Percentiles rank a stretch among this genome's conserved stretches.
Conservation (phyloP, 495 filamentous ascomycete species). For the Aspergillus steynii region DNA sequence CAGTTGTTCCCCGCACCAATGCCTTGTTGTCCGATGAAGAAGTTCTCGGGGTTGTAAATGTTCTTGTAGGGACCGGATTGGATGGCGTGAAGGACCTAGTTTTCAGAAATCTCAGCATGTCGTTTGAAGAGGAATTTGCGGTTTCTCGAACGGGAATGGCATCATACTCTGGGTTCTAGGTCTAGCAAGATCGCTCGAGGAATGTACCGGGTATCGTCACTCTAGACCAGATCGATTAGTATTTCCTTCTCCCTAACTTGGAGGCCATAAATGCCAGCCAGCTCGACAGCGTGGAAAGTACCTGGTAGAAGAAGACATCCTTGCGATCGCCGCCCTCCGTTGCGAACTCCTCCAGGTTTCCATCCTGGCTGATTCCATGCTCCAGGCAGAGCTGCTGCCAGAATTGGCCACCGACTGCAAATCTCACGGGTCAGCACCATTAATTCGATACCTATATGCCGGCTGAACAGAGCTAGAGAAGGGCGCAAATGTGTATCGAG, state of each 20-base stretch:
- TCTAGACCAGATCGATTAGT: conserved; percentile 35
- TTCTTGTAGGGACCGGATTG: conserved; percentile 92
- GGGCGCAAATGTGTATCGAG: not conserved
- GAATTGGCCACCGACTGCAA: conserved; percentile 84
- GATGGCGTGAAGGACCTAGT: conserved; percentile 83
- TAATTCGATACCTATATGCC: not conserved
- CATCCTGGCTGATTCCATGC: conserved; percentile 96
- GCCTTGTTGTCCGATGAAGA: conserved; percentile 89
- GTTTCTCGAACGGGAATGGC: not conserved
- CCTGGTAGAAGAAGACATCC: conserved; percentile 99
- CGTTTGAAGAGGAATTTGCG: not conserved
- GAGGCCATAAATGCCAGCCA: not conserved
- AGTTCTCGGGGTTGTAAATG: conserved; percentile 99
- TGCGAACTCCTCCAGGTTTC: conserved; percentile 93
- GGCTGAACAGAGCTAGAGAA: not conserved
- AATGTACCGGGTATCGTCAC: conserved; percentile 98
- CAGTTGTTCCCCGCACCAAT: conserved; percentile 96
- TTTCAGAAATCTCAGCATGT: conserved; percentile 13
- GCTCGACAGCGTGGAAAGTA: conserved; percentile 18
- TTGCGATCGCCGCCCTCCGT: conserved; percentile 96
- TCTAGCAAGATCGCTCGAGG: conserved; percentile 94
- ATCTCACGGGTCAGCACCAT: not conserved
- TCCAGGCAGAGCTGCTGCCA: conserved; percentile 98
- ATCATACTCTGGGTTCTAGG: conserved; percentile 82
- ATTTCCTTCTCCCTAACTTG: not conserved